Evolutionary conservation across 805 yeast species (phyloP).

Genomic region (Vanderwaltozyma tropicalis): DNA sequence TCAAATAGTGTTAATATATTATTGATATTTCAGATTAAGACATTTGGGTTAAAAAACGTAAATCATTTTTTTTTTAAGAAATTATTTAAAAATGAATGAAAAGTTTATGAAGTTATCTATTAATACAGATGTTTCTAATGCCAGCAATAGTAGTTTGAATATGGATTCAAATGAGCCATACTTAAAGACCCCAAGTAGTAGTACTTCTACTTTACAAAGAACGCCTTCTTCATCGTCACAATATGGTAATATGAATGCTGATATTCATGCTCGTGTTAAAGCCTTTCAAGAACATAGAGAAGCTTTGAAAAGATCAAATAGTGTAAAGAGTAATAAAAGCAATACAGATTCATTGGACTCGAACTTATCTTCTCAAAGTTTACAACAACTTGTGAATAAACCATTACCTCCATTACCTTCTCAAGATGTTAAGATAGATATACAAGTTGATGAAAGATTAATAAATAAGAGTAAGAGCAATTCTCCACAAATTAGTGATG

Average conservation of each 20-base stretch:
- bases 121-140: constrained; percentile 35
- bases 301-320: constrained; percentile 33
- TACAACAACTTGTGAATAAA: constrained; percentile 28
- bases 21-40: too few species aligned
- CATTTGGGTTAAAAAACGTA: too few species aligned
- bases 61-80: too few species aligned
- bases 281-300: constrained; percentile 76
- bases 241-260: constrained; percentile 44
- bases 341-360: neutral
- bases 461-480: too few species aligned
- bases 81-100: too few species aligned
- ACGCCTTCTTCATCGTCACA: constrained; percentile 20
- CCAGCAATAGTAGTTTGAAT: constrained; percentile 92
- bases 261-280: constrained; percentile 72
- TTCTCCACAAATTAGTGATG: too few species aligned
- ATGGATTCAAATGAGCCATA: constrained; percentile 85
- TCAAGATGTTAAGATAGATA: too few species aligned
- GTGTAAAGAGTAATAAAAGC: constrained; percentile 5
- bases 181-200: constrained; percentile 35
- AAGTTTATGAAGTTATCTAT: neutral
- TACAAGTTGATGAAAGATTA: too few species aligned
- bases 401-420: constrained; percentile 34
- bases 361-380: neutral
- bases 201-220: neutral
- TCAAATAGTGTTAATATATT: too few species aligned